Evolutionary conservation across 805 yeast genomes (phyloP).

Genomic region (Monosporozyma aquatica): DNA sequence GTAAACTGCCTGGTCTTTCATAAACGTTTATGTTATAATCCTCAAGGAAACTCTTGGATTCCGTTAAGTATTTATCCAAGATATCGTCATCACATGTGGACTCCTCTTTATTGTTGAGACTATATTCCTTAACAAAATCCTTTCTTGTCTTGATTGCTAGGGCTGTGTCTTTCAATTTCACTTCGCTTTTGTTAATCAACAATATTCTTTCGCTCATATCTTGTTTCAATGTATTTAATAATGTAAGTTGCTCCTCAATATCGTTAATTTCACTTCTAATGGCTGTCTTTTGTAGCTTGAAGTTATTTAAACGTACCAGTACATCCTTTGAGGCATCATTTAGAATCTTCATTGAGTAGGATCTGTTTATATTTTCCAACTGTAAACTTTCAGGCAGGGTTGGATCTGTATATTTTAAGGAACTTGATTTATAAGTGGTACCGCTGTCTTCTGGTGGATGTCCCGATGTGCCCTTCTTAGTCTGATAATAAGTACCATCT

Average conservation of each 20-base stretch:
- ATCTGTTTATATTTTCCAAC: slow-evolving; percentile 7
- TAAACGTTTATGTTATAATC: slow-evolving; percentile 2
- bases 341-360: slow-evolving; percentile 35
- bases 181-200: slow-evolving; percentile 44
- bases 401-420: background rate
- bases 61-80: slow-evolving; percentile 5
- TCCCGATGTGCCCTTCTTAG: background rate
- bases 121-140: slow-evolving; percentile 33
- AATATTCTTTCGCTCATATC: slow-evolving; percentile 45
- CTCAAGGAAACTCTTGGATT: slow-evolving; percentile 6
- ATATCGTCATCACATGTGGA: slow-evolving; percentile 4
- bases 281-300: slow-evolving; percentile 55
- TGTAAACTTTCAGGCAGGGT: slow-evolving; percentile 1
- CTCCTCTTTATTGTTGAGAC: slow-evolving; percentile 13
- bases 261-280: slow-evolving; percentile 56
- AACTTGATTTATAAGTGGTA: slow-evolving; percentile 1
- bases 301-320: slow-evolving; percentile 39
- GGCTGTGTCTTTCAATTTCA: slow-evolving; percentile 38
- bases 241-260: slow-evolving; percentile 44
- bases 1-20: slow-evolving; percentile 4
- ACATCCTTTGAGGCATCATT: slow-evolving; percentile 33
- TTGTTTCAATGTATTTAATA: slow-evolving; percentile 38
- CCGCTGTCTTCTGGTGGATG: background rate
- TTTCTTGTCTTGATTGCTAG: slow-evolving; percentile 35
- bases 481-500: background rate